phyloP scores from a whole-genome alignment of 331 rosid genomes.

The Rosa hybrid region DNA sequence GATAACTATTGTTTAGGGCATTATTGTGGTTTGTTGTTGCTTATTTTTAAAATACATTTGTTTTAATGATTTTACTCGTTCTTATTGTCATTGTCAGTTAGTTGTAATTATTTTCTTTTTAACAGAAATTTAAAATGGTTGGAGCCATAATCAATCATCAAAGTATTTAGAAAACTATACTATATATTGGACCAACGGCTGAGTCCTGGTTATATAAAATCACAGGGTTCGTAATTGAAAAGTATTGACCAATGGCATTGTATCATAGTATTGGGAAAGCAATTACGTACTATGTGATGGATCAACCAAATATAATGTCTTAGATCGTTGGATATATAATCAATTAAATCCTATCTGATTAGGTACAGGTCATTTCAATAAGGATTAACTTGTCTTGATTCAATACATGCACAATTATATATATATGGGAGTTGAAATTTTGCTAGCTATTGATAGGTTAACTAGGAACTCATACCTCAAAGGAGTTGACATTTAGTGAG shows the following conservation, averaged over 20 bases:
- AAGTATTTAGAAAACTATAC: no score
- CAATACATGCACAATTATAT: not conserved
- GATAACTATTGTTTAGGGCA: no score
- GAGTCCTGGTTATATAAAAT: not conserved
- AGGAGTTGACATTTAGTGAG: not conserved
- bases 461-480: constrained; percentile 4
- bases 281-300: not conserved
- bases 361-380: not conserved
- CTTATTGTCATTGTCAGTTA: no score
- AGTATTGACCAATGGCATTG: not conserved
- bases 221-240: not conserved
- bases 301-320: not conserved
- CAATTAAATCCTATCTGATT: not conserved
- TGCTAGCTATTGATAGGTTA: not conserved
- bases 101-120: no score
- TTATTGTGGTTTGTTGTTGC: no score
- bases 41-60: no score
- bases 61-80: not conserved
- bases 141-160: no score
- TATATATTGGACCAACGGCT: not conserved
- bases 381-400: not conserved
- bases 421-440: not conserved
- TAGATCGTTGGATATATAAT: not conserved
- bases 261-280: not conserved
- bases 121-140: no score